Percentiles rank a stretch among this genome's conserved stretches.
Conservation (phyloP, 23 red algal species). For the Chondrus crispus region DNA sequence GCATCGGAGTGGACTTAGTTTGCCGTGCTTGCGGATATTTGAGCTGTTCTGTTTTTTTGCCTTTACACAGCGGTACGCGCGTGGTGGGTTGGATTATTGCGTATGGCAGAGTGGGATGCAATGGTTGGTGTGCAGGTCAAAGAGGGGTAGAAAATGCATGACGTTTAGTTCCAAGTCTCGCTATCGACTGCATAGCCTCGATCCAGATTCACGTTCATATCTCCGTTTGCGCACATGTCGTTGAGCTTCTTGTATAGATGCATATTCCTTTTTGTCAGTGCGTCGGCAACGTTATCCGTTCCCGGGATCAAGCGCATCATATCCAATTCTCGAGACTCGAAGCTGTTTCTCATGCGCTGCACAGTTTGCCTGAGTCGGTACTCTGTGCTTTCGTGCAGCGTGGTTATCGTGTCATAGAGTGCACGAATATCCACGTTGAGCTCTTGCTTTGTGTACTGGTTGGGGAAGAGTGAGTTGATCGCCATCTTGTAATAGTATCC, state of each 20-base stretch:
- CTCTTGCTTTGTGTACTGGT: not conserved
- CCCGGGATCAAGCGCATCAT: not conserved
- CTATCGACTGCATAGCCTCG: not conserved
- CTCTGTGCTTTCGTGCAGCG: not conserved
- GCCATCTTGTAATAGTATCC: not conserved
- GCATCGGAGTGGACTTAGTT: too few relatives aligned
- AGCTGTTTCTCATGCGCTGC: not conserved
- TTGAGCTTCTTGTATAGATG: not conserved
- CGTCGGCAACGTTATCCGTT: not conserved
- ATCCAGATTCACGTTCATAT: not conserved
- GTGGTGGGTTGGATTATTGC: too few relatives aligned
- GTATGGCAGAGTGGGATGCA: too few relatives aligned
- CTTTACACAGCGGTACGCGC: too few relatives aligned
- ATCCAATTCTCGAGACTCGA: not conserved
- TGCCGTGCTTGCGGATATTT: too few relatives aligned
- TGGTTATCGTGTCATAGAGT: conserved; percentile 10
- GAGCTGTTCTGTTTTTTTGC: too few relatives aligned
- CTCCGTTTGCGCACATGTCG: not conserved
- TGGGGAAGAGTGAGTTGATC: not conserved
- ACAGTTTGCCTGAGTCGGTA: not conserved
- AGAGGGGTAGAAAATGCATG: too few relatives aligned
- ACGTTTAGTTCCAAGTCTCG: not conserved
- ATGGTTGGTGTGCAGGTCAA: too few relatives aligned
- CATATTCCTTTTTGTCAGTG: not conserved
- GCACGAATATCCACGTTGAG: not conserved